Evolutionary conservation across 768 basidiomycete genomes (phyloP), one percentile per base, ranked within the genome.

Genomic region (Lenzites betulinus): DNA sequence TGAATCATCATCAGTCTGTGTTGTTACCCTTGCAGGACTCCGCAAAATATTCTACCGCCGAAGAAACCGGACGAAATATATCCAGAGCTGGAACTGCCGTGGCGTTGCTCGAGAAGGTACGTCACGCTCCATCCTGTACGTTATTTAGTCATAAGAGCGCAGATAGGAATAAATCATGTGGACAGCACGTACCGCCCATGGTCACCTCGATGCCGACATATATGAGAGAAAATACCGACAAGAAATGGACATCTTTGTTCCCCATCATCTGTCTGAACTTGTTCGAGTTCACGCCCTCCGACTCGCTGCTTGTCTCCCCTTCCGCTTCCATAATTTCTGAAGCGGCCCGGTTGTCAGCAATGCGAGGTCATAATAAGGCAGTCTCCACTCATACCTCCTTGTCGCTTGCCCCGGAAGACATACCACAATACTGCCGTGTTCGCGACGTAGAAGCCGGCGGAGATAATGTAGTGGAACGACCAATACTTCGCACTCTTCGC

Each of bases 51-150:
- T 12, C 18, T 44, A 70, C 73, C 74, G 15, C 74, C 78, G 52
- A 78, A 78, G 68, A 78, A 77, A 1, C 77, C 77, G 46, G 76
- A 73, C 1, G 78, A 77, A 23, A 79, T 75, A 62, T 80, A 79
- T 4, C 79, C 79, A 6, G 78, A 64, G 16, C 60, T 69, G 0
- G 71, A 66, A 7, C 73, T 75, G 5, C 79, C 79, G 36, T 71
- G 68, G 12, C 79, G 71, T 53, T 72, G 69, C 38, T 74, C 63
- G 51, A 78, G 71, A 33, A 80, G 72, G 64, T 73, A 80, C 1
- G 79, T 80, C 15, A 80, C 79, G 53, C 77, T 79, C 79, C 79
- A 80, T 26, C 77, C 78, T 76, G 25, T 22, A 46, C 5, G 22
- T 22, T 2, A 9, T 46, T 46, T 23, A 23, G 25, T 22, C 38